phyloP scores from a whole-genome alignment of 805 yeast species.

The Scheffersomyces coipomensis region DNA sequence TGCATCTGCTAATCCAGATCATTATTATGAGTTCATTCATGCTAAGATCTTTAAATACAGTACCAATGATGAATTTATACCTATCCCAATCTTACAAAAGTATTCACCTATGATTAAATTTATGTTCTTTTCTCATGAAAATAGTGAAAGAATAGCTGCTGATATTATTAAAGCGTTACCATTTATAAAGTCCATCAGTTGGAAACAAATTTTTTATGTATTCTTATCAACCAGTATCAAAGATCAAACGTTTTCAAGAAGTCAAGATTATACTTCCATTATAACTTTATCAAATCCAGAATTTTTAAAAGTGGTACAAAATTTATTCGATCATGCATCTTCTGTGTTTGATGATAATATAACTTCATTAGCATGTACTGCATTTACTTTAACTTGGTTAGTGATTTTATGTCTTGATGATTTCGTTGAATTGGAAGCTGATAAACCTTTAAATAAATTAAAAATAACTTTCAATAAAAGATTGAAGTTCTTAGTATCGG shows the following conservation, averaged over 20 bases:
- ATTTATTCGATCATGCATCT: slow-evolving; percentile 30
- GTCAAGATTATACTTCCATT: slow-evolving; percentile 29
- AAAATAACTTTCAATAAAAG: slow-evolving; percentile 36
- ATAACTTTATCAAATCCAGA: slow-evolving; percentile 17
- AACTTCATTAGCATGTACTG: slow-evolving; percentile 10
- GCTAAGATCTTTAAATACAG: slow-evolving; percentile 23
- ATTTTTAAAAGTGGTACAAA: slow-evolving; percentile 22
- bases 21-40: slow-evolving; percentile 25
- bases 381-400: slow-evolving; percentile 31
- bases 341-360: slow-evolving; percentile 27
- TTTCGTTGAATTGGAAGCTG: slow-evolving; percentile 26
- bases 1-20: slow-evolving; percentile 35
- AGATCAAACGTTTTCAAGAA: slow-evolving; percentile 35
- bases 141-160: slow-evolving; percentile 19
- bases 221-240: slow-evolving; percentile 29
- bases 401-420: slow-evolving; percentile 33
- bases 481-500: slow-evolving; percentile 25
- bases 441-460: slow-evolving; percentile 25
- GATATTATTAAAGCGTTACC: slow-evolving; percentile 22
- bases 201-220: slow-evolving; percentile 36
- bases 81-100: slow-evolving; percentile 23
- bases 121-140: slow-evolving; percentile 25
- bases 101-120: slow-evolving; percentile 35
- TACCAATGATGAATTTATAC: slow-evolving; percentile 23
- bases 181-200: slow-evolving; percentile 26